These are phyloP conservation scores for Scheffersomyces illinoinensis DNA, from an alignment of 1,139 yeast species.

Conservation along the genomic window DNA sequence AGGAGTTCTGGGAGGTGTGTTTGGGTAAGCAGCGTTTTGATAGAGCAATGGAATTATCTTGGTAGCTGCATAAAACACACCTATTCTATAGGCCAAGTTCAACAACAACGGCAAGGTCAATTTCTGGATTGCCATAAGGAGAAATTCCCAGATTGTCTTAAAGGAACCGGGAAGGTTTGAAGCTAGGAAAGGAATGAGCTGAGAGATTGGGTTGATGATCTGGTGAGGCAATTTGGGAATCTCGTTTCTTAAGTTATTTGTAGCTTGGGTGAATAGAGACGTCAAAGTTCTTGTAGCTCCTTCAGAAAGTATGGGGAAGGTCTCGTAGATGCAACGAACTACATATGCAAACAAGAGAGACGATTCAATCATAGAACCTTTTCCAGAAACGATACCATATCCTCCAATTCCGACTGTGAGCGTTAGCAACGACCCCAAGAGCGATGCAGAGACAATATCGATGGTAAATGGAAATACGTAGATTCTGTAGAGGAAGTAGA, in stretches of 20 bases:
- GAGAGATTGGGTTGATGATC: slow-evolving; percentile 37
- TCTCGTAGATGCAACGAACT: slow-evolving; percentile 87
- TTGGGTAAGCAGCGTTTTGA: slow-evolving; percentile 37
- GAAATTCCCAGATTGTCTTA: slow-evolving; percentile 69
- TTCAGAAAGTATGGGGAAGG: slow-evolving; percentile 78
- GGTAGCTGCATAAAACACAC: slow-evolving; percentile 91
- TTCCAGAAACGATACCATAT: slow-evolving; percentile 80
- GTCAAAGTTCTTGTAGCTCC: slow-evolving; percentile 45
- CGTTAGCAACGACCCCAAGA: slow-evolving; percentile 83
- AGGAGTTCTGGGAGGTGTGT: slow-evolving; percentile 21
- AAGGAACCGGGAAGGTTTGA: slow-evolving; percentile 58
- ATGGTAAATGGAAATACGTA: slow-evolving; percentile 75
- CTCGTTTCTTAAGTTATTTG: slow-evolving; percentile 37
- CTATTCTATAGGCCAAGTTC: slow-evolving; percentile 79
- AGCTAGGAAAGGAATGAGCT: slow-evolving; percentile 48
- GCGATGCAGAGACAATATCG: slow-evolving; percentile 73
- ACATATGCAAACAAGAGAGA: slow-evolving; percentile 85
- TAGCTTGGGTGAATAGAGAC: slow-evolving; percentile 38
- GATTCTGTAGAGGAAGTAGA: slow-evolving; percentile 79
- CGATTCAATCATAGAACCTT: slow-evolving; percentile 87
- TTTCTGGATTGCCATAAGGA: slow-evolving; percentile 67
- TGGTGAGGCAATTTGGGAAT: slow-evolving; percentile 44
- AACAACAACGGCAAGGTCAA: slow-evolving; percentile 80
- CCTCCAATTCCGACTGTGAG: slow-evolving; percentile 72
- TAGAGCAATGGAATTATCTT: slow-evolving; percentile 83